A percentile compares a stretch with the other conserved stretches of the same genome.
These are phyloP conservation scores for Stachybotrys echinatus DNA, from an alignment of 2,329 filamentous ascomycete species.

Conservation along the genomic window DNA sequence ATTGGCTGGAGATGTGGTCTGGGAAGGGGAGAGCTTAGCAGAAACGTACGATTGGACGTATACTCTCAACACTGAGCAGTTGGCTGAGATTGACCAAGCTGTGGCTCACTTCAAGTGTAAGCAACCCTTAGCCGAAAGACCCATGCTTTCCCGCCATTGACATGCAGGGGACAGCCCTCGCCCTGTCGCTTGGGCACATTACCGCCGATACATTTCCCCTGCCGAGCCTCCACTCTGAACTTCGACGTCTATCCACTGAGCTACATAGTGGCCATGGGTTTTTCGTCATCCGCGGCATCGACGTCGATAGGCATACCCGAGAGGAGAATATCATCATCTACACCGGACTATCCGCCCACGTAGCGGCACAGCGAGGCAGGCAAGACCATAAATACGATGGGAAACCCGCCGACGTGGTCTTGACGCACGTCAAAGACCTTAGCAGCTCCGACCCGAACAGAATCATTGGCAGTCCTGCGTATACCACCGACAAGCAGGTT, in stretches of 20 bases:
- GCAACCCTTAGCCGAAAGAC: background rate
- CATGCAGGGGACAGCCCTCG: background rate
- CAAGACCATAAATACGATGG: slow-evolving; percentile 31
- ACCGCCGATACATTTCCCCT: slow-evolving; percentile 44
- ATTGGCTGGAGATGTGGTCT: background rate
- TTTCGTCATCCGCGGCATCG: slow-evolving; percentile 49
- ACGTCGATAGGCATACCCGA: slow-evolving; percentile 38
- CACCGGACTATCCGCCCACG: slow-evolving; percentile 48
- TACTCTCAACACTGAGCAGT: background rate
- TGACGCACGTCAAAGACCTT: slow-evolving; percentile 7
- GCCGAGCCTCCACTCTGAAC: slow-evolving; percentile 39
- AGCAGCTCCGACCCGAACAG: background rate
- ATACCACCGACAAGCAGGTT: slow-evolving; percentile 54
- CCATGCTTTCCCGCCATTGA: background rate
- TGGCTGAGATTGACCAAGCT: slow-evolving; percentile 1
- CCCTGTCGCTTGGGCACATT: background rate
- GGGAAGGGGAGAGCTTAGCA: background rate
- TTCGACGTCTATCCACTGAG: slow-evolving; percentile 39
- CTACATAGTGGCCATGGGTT: slow-evolving; percentile 51
- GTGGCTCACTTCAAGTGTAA: slow-evolving; percentile 3
- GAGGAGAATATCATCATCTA: slow-evolving; percentile 53
- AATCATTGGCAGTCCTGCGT: slow-evolving; percentile 16
- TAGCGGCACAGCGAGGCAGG: slow-evolving; percentile 42
- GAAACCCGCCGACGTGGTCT: background rate
- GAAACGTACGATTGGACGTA: background rate